A percentile compares a stretch with the other conserved stretches of the same genome.
Evolutionary conservation across 2,329 filamentous ascomycete genomes (phyloP).

Genomic region (Alternaria consortialis): DNA sequence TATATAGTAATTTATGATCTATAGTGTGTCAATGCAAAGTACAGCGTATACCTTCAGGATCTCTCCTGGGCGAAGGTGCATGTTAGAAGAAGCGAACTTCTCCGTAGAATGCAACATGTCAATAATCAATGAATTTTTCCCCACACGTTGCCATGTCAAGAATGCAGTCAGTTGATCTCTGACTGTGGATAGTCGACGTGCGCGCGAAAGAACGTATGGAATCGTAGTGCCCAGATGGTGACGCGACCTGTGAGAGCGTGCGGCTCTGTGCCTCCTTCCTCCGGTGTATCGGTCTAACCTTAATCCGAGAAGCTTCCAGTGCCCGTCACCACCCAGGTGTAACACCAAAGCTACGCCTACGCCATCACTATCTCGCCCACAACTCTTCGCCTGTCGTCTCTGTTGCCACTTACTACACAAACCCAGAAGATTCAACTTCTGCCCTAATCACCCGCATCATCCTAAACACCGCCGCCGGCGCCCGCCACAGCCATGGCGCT

Average conservation of each 20-base stretch:
- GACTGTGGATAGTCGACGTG: background rate
- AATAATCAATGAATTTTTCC: background rate
- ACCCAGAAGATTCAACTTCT: background rate
- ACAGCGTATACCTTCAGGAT: too few species aligned
- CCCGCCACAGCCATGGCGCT: slow-evolving; percentile 82
- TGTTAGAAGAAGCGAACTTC: too few species aligned
- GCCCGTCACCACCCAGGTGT: slow-evolving; percentile 8
- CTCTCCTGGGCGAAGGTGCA: too few species aligned
- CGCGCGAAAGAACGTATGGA: background rate
- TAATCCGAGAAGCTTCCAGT: background rate
- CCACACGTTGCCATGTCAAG: background rate
- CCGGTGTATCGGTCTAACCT: background rate
- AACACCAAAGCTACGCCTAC: background rate
- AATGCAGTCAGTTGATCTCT: background rate
- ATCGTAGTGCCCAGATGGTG: background rate
- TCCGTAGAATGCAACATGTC: background rate
- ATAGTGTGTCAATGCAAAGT: too few species aligned
- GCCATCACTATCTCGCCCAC: slow-evolving; percentile 9
- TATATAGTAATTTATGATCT: too few species aligned
- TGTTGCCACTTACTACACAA: background rate
- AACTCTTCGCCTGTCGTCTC: background rate
- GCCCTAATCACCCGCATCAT: background rate
- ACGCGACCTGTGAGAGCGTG: background rate
- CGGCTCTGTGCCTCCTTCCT: background rate
- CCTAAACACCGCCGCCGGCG: slow-evolving; percentile 24